Conservation (phyloP, 352 stramenopile genomes). For the Peronosclerospora sorghi region DNA sequence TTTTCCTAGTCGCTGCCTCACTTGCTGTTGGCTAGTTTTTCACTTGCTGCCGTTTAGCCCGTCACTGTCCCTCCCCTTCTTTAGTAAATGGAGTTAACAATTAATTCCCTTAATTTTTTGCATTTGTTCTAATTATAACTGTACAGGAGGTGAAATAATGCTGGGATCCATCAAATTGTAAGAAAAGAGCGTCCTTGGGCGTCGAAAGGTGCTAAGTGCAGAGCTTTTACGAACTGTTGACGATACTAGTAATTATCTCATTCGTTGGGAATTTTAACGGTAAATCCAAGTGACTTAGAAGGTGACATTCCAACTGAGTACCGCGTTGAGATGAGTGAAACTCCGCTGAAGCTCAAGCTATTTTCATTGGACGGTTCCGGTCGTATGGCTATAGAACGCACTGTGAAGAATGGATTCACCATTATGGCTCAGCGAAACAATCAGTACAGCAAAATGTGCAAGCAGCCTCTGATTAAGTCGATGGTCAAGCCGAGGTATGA, state of each 20-base stretch:
- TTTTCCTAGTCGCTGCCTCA: too few species aligned
- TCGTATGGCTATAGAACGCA: conserved; percentile 80
- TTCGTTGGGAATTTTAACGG: conserved; percentile 43
- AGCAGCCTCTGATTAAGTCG: conserved; percentile 75
- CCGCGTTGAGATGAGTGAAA: conserved; percentile 65
- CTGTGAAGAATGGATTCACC: conserved; percentile 76
- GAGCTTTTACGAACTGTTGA: conserved; percentile 15
- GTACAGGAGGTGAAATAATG: conserved; percentile 78
- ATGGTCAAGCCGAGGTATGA: conserved; percentile 69
- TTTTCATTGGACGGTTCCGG: conserved; percentile 78
- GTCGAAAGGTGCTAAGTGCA: too few species aligned
- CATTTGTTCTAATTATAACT: too few species aligned
- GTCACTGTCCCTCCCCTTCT: too few species aligned
- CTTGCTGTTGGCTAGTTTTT: too few species aligned
- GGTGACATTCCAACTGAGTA: conserved; percentile 73
- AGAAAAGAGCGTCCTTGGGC: conserved; percentile 55
- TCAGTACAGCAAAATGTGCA: conserved; percentile 78
- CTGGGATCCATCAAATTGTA: conserved; percentile 77
- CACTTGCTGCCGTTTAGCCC: too few species aligned
- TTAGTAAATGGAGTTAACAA: too few species aligned
- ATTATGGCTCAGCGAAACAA: conserved; percentile 77
- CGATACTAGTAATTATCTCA: neutral
- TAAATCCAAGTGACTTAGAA: conserved; percentile 64
- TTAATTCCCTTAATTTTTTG: too few species aligned
- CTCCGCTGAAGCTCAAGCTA: conserved; percentile 70